Base-by-base conservation (phyloP, 345 rosid genomes). In the Kernera saxatilis region DNA sequence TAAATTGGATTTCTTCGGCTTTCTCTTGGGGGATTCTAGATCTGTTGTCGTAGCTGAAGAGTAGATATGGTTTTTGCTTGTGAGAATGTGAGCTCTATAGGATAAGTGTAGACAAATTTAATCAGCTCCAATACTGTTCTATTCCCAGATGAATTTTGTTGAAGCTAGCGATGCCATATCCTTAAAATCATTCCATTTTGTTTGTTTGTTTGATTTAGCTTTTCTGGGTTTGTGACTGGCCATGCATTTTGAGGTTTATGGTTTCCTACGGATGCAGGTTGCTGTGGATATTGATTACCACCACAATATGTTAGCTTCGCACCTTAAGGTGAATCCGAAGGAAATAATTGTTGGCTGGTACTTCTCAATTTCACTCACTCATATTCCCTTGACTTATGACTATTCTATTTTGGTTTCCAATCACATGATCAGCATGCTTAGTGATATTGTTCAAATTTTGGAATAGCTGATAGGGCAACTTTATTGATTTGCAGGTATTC, bases 261-360 rank as follows among this genome's bases (percentile, higher is more conserved):
- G 61, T 52, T 51, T 25, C 18, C 0, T 45, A 33, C 70, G 53
- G 45, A 32, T 79, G 79, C 80, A 90, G 99, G 98, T 92, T 76
- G 98, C 97, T 13, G 79, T 94, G 82, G 98, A 92, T 81, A 90
- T 94, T 8, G 99, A 92, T 27, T 94, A 92, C 79, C 99, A 94
- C 67, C 92, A 88, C 75, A 94, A 89, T 36, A 92, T 94, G 99
- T 75, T 94, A 64, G 78, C 79, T 44, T 88, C 98, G 17, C 98
- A 89, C 67, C 84, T 81, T 15, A 94, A 92, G 76, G 98, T 94
- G 71, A 94, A 94, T 69, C 98, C 99, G 0, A 92, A 92, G 80
- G 98, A 94, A 82, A 86, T 81, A 27, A 94, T 94, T 68, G 96
- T 94, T 37, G 99, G 98, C 87, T 94, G 99, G 99, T 92, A 88